Base-by-base conservation (phyloP, 768 basidiomycete species). In the Russula lepida region DNA sequence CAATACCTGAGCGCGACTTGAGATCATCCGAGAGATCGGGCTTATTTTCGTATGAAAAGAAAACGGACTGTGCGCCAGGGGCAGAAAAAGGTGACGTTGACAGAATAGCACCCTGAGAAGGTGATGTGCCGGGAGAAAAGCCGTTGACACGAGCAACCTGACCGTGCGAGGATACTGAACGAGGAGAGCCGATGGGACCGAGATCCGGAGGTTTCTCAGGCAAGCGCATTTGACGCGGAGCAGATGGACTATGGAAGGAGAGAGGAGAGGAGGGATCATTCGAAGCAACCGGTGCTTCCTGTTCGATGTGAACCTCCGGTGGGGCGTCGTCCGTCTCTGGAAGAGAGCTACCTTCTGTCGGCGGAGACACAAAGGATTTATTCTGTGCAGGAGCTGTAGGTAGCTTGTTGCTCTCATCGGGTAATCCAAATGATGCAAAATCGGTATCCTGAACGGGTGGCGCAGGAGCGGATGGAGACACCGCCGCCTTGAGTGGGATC, bases 171-270 rank as follows among this genome's bases (percentile, higher is more conserved):
- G 70, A 68, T 23, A 71, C 79, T 1, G 77, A 74, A 47, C 76
- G 74, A 15, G 91, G 86, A 3, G 89, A 89, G 2, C 91, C 91
- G 62, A 92, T 90, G 17, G 91, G 89, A 9, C 90, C 90, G 67
- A 89, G 85, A 69, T 89, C 88, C 50, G 76, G 74, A 37, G 76
- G 71, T 48, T 71, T 66, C 56, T 73, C 58, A 49, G 76, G 60
- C 68, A 70, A 72, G 8, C 73, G 70, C 48, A 79, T 73, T 28
- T 78, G 74, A 39, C 82, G 83, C 13, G 82, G 83, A 0, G 79
- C 80, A 33, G 71, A 74, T 23, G 78, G 71, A 8, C 70, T 73
- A 56, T 79, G 84, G 30, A 81, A 74, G 0, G 85, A 84, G 32
- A 85, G 77, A 1, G 81, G 77, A 13, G 75, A 75, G 2, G 82